phyloP scores from a whole-genome alignment of 495 filamentous ascomycete species.

The Staphylotrichum tortipilum region DNA sequence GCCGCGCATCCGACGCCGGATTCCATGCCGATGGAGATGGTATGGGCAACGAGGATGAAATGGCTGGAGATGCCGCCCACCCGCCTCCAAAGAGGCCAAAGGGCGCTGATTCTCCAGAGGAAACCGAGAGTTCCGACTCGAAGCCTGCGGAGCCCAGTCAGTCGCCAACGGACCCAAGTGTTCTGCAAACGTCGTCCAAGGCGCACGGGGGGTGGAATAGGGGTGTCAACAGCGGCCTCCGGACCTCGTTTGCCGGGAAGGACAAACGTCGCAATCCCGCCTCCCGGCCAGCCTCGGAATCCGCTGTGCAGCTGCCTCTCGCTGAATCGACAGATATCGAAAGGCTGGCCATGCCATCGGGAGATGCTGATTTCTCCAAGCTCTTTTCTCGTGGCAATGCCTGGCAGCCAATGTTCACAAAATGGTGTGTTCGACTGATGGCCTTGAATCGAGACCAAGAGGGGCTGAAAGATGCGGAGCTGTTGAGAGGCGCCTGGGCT shows the following conservation, averaged over 20 bases:
- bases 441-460: slow-evolving; percentile 11
- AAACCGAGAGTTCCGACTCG: slow-evolving; percentile 30
- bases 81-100: neutral
- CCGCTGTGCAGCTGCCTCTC: neutral
- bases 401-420: slow-evolving; percentile 12
- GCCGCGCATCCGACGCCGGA: neutral
- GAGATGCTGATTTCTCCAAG: neutral
- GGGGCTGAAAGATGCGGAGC: slow-evolving; percentile 3
- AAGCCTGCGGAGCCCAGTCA: slow-evolving; percentile 7
- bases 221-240: slow-evolving; percentile 25
- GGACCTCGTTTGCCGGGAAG: slow-evolving; percentile 21
- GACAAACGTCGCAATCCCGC: slow-evolving; percentile 1
- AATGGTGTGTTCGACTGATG: slow-evolving; percentile 14
- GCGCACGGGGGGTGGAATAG: slow-evolving; percentile 30
- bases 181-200: neutral
- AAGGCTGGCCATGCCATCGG: slow-evolving; percentile 7
- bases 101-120: slow-evolving; percentile 6
- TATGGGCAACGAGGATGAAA: neutral
- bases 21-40: neutral
- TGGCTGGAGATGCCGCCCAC: neutral
- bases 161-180: neutral
- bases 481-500: slow-evolving; percentile 15
- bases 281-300: neutral
- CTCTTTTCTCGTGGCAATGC: neutral
- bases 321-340: neutral